Evolutionary conservation across 2,329 filamentous ascomycete genomes (phyloP), one percentile per base, ranked within the genome.

Genomic region (Botrytis cinerea): DNA sequence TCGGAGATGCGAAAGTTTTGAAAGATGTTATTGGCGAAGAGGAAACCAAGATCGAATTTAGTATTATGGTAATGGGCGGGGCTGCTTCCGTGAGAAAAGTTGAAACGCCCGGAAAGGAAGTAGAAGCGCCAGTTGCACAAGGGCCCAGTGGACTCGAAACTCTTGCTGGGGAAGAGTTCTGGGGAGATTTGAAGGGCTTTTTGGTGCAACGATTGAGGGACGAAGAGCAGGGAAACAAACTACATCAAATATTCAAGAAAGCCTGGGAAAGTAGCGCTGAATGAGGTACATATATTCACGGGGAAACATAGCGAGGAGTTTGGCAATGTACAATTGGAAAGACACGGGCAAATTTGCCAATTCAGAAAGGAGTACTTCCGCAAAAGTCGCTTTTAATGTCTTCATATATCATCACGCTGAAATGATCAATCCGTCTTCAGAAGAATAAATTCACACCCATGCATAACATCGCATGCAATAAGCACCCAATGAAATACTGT

Each of bases 11-110:
- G 77, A 96, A 95, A 84, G 90, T 92, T 0, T 83, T 98, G 9
- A 88, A 89, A 73, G 95, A 97, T 73, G 81, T 97, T 0, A 77
- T 95, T 1, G 86, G 85, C 0, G 85, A 87, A 5, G 89, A 88
- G 62, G 86, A 78, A 77, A 82, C 78, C 1, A 85, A 84, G 18
- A 85, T 95, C 0, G 94, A 97, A 81, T 91, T 98, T 75, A 90
- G 90, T 1, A 88, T 98, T 72, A 98, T 98, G 94, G 87, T 98
- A 32, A 89, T 97, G 81, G 93, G 92, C 4, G 94, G 93, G 22
- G 89, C 86, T 35, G 83, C 84, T 38, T 81, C 83, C n/a, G 78
- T 84, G 57, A 83, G 83, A 46, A 84, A 83, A 73, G 78, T 80
- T 70, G 78, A 80, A 68, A 80, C 76, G 40, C 83, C 83, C 72